Conservation (phyloP, 331 rosid species). For the Telfairia occidentalis region DNA sequence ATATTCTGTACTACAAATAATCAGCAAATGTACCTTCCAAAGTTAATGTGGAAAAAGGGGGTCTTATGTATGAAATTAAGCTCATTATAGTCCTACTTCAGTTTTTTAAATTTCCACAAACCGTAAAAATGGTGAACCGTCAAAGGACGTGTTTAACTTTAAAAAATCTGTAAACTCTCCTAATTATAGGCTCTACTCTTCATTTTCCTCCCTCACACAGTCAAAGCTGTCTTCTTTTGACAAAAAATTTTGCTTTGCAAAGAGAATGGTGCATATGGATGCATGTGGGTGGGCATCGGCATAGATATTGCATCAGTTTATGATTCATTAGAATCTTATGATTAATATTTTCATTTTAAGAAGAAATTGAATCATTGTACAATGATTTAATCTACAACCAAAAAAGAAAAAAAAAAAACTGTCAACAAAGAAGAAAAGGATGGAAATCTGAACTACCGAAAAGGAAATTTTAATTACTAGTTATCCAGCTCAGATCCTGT, state of each 20-base stretch:
- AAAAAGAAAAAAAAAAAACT: background rate
- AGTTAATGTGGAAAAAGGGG: no score
- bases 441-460: background rate
- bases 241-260: background rate
- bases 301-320: background rate
- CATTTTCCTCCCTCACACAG: background rate
- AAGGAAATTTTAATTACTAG: background rate
- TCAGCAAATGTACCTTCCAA: no score
- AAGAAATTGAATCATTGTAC: constrained; percentile 4
- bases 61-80: no score
- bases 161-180: no score
- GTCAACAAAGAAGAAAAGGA: background rate
- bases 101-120: no score
- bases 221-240: background rate
- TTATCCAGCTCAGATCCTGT: background rate
- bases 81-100: background rate
- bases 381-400: background rate
- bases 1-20: no score
- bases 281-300: background rate
- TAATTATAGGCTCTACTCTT: background rate
- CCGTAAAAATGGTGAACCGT: no score
- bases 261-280: background rate
- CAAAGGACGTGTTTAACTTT: no score
- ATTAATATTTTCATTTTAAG: background rate
- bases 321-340: background rate